Conservation (phyloP, 2,329 filamentous ascomycete genomes). For the Fonsecaea nubica region DNA sequence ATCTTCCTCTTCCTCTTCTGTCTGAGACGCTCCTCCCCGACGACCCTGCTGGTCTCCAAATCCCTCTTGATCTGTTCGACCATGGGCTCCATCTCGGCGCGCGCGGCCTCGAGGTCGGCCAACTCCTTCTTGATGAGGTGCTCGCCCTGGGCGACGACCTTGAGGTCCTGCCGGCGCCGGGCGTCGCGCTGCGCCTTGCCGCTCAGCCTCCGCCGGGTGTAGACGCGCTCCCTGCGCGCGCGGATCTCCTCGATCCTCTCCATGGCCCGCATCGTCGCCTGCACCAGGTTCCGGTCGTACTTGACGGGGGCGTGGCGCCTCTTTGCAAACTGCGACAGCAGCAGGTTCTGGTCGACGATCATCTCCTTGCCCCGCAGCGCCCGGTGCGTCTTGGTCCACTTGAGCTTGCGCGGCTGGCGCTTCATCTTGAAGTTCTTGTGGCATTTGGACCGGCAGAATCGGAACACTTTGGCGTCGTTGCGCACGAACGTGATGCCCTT, state of each 20-base stretch:
- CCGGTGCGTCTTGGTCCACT: conserved; percentile 95
- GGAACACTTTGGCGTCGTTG: conserved; percentile 70
- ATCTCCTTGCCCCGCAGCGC: conserved; percentile 83
- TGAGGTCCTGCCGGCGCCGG: conserved; percentile 78
- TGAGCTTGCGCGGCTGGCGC: conserved; percentile 94
- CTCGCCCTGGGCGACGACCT: conserved; percentile 88
- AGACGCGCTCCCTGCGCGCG: conserved; percentile 80
- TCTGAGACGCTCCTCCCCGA: conserved; percentile 51
- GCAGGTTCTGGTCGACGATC: conserved; percentile 90
- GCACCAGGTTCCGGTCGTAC: conserved; percentile 91
- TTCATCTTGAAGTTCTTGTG: conserved; percentile 94
- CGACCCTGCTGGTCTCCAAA: conserved; percentile 47
- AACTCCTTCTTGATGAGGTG: conserved; percentile 82
- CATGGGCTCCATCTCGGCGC: conserved; percentile 41
- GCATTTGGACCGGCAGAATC: conserved; percentile 72
- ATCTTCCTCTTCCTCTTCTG: conserved; percentile 54
- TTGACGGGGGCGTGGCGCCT: conserved; percentile 92
- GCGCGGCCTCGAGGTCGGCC: conserved; percentile 63
- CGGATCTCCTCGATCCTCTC: conserved; percentile 86
- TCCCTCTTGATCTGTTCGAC: conserved; percentile 41
- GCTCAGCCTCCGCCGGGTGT: conserved; percentile 92
- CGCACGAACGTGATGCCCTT: conserved; percentile 72
- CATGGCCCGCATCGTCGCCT: conserved; percentile 90
- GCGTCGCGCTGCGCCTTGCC: conserved; percentile 77
- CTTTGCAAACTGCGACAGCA: conserved; percentile 75